phyloP scores from a whole-genome alignment of 179 eudicot species.

The Vitellaria paradoxa region DNA sequence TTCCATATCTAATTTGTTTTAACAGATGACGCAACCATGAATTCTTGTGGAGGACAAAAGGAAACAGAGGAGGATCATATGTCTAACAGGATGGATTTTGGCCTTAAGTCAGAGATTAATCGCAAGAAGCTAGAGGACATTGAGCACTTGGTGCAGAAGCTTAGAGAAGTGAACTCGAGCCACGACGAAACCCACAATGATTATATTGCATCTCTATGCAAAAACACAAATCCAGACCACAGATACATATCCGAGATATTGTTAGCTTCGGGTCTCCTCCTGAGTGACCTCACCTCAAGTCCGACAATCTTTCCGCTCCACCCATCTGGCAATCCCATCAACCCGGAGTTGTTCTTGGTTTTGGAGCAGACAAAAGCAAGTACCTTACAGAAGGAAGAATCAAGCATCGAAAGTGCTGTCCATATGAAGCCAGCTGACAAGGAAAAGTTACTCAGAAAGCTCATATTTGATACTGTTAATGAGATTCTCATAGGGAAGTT shows the following conservation, averaged over 20 bases:
- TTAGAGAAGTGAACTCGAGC: slow-evolving; percentile 71
- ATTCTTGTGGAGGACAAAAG: slow-evolving; percentile 32
- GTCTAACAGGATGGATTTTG: slow-evolving; percentile 19
- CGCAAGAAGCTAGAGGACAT: slow-evolving; percentile 79
- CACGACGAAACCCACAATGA: slow-evolving; percentile 85
- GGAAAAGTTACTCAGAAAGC: slow-evolving; percentile 70
- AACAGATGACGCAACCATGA: slow-evolving; percentile 39
- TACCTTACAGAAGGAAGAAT: slow-evolving; percentile 41
- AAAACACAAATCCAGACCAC: slow-evolving; percentile 80
- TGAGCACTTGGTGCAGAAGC: slow-evolving; percentile 84
- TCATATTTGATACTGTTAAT: slow-evolving; percentile 79
- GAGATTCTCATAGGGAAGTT: slow-evolving; percentile 69
- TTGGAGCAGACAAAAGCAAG: slow-evolving; percentile 92
- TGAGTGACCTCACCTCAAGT: slow-evolving; percentile 76
- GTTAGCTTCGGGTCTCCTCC: slow-evolving; percentile 91
- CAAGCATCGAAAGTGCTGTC: slow-evolving; percentile 21
- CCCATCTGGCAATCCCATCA: slow-evolving; percentile 81
- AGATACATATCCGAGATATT: slow-evolving; percentile 85
- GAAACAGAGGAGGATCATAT: slow-evolving; percentile 25
- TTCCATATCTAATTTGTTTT: slow-evolving; percentile 6
- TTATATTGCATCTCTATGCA: slow-evolving; percentile 91
- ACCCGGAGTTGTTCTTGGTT: slow-evolving; percentile 81
- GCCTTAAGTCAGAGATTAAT: slow-evolving; percentile 50
- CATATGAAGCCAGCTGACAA: slow-evolving; percentile 26
- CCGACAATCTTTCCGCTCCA: slow-evolving; percentile 68